Conservation (phyloP, 345 rosid species). For the Populus deltoides region DNA sequence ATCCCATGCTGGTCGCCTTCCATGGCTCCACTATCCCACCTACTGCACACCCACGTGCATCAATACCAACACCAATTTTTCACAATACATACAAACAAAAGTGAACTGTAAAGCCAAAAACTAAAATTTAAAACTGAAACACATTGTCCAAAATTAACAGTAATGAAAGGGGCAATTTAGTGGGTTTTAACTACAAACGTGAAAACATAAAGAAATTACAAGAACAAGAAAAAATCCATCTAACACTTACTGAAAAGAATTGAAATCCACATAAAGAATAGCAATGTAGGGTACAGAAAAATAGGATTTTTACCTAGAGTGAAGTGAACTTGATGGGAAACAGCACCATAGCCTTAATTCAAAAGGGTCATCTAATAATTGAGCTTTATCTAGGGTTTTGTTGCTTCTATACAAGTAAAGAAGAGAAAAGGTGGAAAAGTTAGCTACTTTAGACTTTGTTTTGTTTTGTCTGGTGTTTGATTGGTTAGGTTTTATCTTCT, state of each 20-base stretch:
- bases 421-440: constrained; percentile 17
- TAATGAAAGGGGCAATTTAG: constrained; percentile 14
- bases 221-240: not conserved
- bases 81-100: not conserved
- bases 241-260: not conserved
- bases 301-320: constrained; percentile 38
- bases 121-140: not conserved
- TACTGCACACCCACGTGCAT: constrained; percentile 34
- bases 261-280: constrained; percentile 11
- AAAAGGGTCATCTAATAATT: constrained; percentile 32
- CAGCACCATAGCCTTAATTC: constrained; percentile 49
- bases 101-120: constrained; percentile 4
- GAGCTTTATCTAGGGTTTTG: constrained; percentile 37
- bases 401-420: not conserved
- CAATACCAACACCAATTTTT: constrained; percentile 14
- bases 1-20: constrained; percentile 66
- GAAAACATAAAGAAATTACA: constrained; percentile 5
- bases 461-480: constrained; percentile 18
- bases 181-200: not conserved
- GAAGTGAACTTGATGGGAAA: constrained; percentile 45
- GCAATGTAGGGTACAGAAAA: constrained; percentile 14
- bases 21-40: constrained; percentile 69
- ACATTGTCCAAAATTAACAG: constrained; percentile 1
- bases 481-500: constrained; percentile 45
- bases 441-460: constrained; percentile 35